Percentiles rank a stretch among this genome's conserved stretches.
Conservation (phyloP, 2,329 filamentous ascomycete genomes). For the Didymella arachidicola region DNA sequence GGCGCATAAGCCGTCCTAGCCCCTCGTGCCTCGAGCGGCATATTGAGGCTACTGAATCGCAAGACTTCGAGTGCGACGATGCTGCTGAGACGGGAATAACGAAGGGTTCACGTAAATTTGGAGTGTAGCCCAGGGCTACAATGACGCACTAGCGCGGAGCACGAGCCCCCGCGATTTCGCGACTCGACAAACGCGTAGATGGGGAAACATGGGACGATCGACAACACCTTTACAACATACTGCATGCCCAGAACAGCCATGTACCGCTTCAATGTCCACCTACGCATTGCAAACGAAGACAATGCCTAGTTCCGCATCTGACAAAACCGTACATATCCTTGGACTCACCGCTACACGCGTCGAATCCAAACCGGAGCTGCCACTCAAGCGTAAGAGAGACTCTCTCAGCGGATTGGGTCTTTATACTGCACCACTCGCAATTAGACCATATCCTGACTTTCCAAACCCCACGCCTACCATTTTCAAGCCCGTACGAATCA, state of each 20-base stretch:
- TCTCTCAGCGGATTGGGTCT: conserved; percentile 39
- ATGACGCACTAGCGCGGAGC: conserved; percentile 25
- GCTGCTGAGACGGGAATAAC: not conserved
- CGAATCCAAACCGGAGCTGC: conserved; percentile 34
- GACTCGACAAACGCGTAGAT: conserved; percentile 14
- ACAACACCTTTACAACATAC: not conserved
- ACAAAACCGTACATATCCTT: conserved; percentile 30
- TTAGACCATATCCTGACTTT: conserved; percentile 42
- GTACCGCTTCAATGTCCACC: conserved; percentile 32
- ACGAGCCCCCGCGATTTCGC: conserved; percentile 16
- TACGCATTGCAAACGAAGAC: conserved; percentile 43
- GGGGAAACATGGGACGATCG: conserved; percentile 8
- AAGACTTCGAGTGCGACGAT: not conserved
- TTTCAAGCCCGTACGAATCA: conserved; percentile 47
- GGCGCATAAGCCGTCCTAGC: not conserved
- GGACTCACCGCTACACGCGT: conserved; percentile 37
- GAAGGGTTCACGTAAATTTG: not conserved
- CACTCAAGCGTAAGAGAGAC: conserved; percentile 45
- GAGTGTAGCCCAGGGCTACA: conserved; percentile 4
- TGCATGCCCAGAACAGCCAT: conserved; percentile 2
- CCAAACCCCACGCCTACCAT: conserved; percentile 39
- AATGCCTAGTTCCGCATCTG: conserved; percentile 38
- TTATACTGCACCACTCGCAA: conserved; percentile 41
- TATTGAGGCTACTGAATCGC: not conserved
- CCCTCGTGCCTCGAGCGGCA: no score